Evolutionary conservation across 2,329 filamentous ascomycete species (phyloP), one percentile per base, ranked within the genome.

Genomic region (Alternaria consortialis): DNA sequence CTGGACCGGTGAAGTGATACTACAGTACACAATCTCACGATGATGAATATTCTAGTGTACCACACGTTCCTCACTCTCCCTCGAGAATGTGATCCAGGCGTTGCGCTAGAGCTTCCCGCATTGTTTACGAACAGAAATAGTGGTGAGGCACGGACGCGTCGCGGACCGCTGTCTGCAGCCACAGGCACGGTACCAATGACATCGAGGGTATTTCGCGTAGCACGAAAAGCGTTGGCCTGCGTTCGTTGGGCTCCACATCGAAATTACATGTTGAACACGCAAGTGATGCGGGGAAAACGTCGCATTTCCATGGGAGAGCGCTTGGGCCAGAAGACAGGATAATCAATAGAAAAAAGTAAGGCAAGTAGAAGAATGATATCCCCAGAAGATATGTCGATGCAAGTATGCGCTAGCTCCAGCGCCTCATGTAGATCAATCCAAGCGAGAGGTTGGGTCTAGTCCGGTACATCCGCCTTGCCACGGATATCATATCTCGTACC

Each of bases 361-460:
- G 9, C 17, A 37, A 36, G 17, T 29, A 40, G 44, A 43, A 25
- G 46, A 34, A 42, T 13, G 37, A 51, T 17, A 46, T 40, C 17
- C 29, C 32, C 34, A 36, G 55, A 25, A 27, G 29, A 36, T n/a
- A 53, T 58, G 34, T 53, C 53, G 51, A 64, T 64, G 62, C 60
- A 60, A 36, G 60, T 23, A 63, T 57, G 65, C 62, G 65, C 72
- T 75, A 74, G 71, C 60, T 56, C 63, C 70, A 75, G 72, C 73
- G 58, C 44, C 72, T 70, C 70, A 74, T 68, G 74, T 68, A 69
- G 74, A 75, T 76, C 74, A 74, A 68, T 68, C 53, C 67, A 70
- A 74, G 71, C 73, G 71, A 72, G 65, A 69, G 56, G 48, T 53
- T 66, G 67, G 65, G 66, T 56, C 66, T 66, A 20, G 68, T 66